phyloP scores from a whole-genome alignment of 441 rosid species.

The Gossypium davidsonii region DNA sequence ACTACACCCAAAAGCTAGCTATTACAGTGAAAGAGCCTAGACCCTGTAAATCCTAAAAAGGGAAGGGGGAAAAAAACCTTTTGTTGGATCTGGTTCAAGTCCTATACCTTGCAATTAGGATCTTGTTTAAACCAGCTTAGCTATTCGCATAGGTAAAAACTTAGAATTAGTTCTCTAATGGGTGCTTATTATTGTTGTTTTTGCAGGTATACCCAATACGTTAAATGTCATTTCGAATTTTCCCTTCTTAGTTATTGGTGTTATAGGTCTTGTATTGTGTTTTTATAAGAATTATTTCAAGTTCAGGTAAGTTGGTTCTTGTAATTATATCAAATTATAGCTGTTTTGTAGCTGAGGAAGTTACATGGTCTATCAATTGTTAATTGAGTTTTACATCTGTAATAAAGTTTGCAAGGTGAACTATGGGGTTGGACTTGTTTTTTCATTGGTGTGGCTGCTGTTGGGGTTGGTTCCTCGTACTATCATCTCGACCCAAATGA shows the following conservation, averaged over 20 bases:
- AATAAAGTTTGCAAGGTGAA: conserved; percentile 73
- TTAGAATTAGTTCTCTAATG: neutral
- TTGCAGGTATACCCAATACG: conserved; percentile 76
- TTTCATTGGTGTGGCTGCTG: conserved; percentile 72
- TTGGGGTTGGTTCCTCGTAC: conserved; percentile 77
- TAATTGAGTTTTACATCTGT: neutral
- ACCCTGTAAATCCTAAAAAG: neutral
- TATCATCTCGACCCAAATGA: conserved; percentile 88
- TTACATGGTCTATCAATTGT: neutral
- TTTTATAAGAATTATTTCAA: conserved; percentile 60
- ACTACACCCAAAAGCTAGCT: neutral
- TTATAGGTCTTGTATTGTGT: conserved; percentile 77
- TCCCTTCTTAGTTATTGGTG: conserved; percentile 80
- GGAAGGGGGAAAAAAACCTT: neutral
- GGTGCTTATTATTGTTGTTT: neutral
- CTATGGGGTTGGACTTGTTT: conserved; percentile 79
- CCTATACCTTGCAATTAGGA: neutral
- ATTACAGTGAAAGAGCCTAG: neutral
- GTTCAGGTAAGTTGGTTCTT: conserved; percentile 35
- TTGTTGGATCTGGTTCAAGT: neutral
- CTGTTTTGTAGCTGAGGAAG: neutral
- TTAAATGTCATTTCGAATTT: conserved; percentile 78
- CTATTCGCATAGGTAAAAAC: neutral
- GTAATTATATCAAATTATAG: neutral
- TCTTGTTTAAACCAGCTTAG: neutral